Conservation (phyloP, 2,329 filamentous ascomycete species). For the Aspergillus quadrilineatus region DNA sequence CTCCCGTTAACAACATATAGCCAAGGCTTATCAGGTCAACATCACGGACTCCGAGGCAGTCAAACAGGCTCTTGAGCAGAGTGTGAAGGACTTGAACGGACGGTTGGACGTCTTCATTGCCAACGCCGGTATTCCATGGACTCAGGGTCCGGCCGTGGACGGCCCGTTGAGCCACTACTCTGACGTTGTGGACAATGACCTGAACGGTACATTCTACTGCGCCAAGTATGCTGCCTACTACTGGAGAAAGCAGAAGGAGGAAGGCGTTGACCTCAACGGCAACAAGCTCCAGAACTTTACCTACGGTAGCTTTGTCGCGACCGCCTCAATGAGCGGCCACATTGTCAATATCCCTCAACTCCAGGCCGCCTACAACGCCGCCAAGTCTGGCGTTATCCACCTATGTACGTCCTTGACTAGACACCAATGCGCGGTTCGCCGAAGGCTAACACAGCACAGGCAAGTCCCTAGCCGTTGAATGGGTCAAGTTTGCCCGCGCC, state of each 20-base stretch:
- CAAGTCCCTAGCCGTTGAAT: slow-evolving; percentile 72
- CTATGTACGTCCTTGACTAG: slow-evolving; percentile 37
- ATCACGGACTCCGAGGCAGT: slow-evolving; percentile 45
- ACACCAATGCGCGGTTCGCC: neutral
- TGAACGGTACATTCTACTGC: slow-evolving; percentile 51
- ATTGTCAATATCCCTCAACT: slow-evolving; percentile 75
- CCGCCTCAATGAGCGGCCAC: slow-evolving; percentile 74
- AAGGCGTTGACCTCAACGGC: slow-evolving; percentile 63
- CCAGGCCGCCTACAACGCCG: slow-evolving; percentile 71
- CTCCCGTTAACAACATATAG: slow-evolving; percentile 70
- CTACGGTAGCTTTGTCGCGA: slow-evolving; percentile 72
- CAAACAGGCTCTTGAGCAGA: slow-evolving; percentile 42
- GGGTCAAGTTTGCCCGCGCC: slow-evolving; percentile 70
- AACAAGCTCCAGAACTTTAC: slow-evolving; percentile 60
- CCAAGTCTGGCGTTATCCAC: slow-evolving; percentile 51
- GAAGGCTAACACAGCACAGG: slow-evolving; percentile 39
- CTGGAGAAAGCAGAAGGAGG: slow-evolving; percentile 68
- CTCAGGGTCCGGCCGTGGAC: slow-evolving; percentile 65
- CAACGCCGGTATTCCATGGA: slow-evolving; percentile 75
- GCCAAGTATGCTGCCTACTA: slow-evolving; percentile 68
- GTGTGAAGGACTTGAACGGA: slow-evolving; percentile 65
- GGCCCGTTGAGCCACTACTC: slow-evolving; percentile 64
- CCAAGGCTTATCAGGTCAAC: slow-evolving; percentile 52
- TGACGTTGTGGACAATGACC: slow-evolving; percentile 67
- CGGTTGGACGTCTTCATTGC: slow-evolving; percentile 76